Base-by-base conservation (phyloP, 805 yeast genomes). In the Starmerella stigmatis region DNA sequence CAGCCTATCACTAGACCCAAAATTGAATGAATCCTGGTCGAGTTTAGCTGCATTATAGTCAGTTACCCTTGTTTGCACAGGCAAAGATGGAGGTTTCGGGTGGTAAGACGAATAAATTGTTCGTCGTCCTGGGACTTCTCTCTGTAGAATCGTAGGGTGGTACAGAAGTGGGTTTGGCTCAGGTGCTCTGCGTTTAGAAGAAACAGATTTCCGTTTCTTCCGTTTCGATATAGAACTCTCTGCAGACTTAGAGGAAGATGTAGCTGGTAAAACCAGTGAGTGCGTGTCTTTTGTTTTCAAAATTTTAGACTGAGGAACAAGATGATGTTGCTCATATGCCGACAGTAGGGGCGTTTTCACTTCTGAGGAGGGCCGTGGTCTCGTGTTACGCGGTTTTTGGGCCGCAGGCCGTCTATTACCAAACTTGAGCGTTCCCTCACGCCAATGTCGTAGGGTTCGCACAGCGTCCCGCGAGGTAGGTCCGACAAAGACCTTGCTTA, bases 401-500 rank as follows among this genome's bases (percentile, higher is more conserved):
- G n/a, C n/a, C n/a, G n/a, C n/a, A n/a, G n/a, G 35, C 23, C 20
- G 13, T 16, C n/a, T 17, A 4, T 2, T 11, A 2, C 9, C 25
- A 3, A 42, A 15, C 2, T 19, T 22, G 21, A 41, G 43, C 3
- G 26, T 33, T 2, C 46, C 46, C 8, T 27, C 26, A 3, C 35
- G 15, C 50, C 50, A 43, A 17, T 17, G 40, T 11, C 23, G 9
- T 3, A 47, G 26, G 2, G 43, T 31, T n/a, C 20, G n/a, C 15
- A 12, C 20, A 3, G 47, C 47, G 11, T 36, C 40, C n/a, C 26
- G 22, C 7, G 41, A 33, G 16, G 26, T 26, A 9, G 25, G 6
- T 4, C 49, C 42, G 7, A 42, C 40, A 31, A 47, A 27, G 13
- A 39, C 21, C 20, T 47, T 42, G 7, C 21, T 46, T 5, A 20